Percentiles rank a stretch among this genome's conserved stretches.
Conservation (phyloP, 805 yeast species). For the Phaffomyces antillensis region DNA sequence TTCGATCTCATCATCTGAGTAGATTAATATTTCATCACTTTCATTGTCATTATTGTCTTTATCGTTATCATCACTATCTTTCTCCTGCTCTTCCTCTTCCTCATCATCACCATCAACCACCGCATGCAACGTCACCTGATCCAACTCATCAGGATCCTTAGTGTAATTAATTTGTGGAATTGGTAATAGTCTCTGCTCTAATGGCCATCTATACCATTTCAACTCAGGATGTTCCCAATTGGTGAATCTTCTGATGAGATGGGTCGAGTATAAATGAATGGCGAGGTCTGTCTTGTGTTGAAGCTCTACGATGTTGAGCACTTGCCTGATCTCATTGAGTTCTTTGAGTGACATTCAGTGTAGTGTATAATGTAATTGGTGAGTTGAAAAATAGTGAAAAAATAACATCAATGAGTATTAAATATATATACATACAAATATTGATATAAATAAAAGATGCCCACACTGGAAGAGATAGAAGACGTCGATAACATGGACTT, state of each 20-base stretch:
- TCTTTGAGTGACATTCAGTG: background rate
- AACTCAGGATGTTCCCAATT: slow-evolving; percentile 26
- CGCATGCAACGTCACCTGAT: background rate
- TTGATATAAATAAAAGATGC: too few relatives aligned
- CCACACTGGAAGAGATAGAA: slow-evolving; percentile 70
- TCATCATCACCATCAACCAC: background rate
- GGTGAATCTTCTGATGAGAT: slow-evolving; percentile 34
- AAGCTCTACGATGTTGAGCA: slow-evolving; percentile 27
- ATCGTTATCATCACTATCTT: background rate
- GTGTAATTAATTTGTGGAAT: background rate
- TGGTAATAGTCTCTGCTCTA: background rate
- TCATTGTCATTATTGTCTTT: background rate
- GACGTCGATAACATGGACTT: slow-evolving; percentile 88
- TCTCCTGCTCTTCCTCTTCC: background rate
- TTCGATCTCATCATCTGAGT: background rate
- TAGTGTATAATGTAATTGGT: too few relatives aligned
- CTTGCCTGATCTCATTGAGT: background rate
- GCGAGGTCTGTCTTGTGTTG: slow-evolving; percentile 50
- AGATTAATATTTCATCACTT: too few relatives aligned
- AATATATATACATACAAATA: too few relatives aligned
- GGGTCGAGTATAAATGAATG: slow-evolving; percentile 55
- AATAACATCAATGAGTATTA: too few relatives aligned
- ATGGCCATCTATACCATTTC: slow-evolving; percentile 60
- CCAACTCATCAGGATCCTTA: background rate
- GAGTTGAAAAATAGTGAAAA: background rate